phyloP scores from a whole-genome alignment of 2,329 filamentous ascomycete genomes.

The Coniochaeta hoffmannii region DNA sequence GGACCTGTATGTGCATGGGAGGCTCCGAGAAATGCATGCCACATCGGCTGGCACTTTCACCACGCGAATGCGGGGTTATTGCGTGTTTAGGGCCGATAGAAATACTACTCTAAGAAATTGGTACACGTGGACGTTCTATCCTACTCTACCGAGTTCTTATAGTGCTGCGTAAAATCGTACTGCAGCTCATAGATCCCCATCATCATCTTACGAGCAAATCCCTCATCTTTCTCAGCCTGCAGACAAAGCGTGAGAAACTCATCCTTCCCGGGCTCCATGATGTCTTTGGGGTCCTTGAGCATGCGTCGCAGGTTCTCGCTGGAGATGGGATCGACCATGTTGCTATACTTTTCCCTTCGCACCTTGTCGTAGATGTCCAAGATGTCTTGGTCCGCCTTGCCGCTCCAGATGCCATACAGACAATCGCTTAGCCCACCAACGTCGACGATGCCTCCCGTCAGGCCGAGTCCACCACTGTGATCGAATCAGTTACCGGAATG shows the following conservation, averaged over 20 bases:
- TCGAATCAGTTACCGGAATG: background rate
- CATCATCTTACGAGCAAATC: background rate
- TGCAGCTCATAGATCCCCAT: background rate
- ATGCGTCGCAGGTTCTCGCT: conserved; percentile 9
- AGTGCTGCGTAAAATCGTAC: background rate
- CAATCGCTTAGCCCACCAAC: conserved; percentile 39
- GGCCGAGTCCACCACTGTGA: conserved; percentile 32
- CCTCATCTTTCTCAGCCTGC: background rate
- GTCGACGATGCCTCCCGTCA: conserved; percentile 40
- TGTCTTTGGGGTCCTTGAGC: conserved; percentile 5
- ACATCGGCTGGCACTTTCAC: too few species aligned
- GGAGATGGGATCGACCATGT: conserved; percentile 10
- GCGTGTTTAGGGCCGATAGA: too few species aligned
- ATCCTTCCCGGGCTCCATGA: background rate
- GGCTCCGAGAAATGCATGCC: too few species aligned
- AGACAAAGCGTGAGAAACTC: background rate
- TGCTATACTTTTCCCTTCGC: conserved; percentile 25
- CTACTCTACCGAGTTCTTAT: background rate
- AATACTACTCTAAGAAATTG: too few species aligned
- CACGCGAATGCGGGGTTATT: too few species aligned
- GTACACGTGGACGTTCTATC: too few species aligned
- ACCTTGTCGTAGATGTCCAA: conserved; percentile 32
- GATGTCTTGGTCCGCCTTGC: conserved; percentile 27
- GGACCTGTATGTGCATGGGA: too few species aligned
- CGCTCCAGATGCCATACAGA: conserved; percentile 30